phyloP scores from a whole-genome alignment of 805 yeast genomes.

The Tetrapisispora taiwanensis region DNA sequence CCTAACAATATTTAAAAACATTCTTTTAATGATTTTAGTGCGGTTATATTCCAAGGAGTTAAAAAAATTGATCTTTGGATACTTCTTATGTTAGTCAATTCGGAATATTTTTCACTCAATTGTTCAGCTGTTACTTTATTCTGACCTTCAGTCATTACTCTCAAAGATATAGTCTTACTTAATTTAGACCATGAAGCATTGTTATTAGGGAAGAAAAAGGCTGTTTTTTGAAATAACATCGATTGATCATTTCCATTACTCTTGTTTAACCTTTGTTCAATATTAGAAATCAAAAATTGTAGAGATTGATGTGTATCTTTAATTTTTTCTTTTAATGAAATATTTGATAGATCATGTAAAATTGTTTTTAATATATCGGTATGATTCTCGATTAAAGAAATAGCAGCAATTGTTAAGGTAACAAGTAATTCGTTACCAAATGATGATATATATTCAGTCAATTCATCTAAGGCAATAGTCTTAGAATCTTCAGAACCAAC shows the following conservation, averaged over 20 bases:
- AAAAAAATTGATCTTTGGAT: constrained; percentile 62
- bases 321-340: constrained; percentile 38
- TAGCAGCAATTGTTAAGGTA: constrained; percentile 69
- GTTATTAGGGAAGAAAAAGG: constrained; percentile 66
- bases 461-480: constrained; percentile 76
- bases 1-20: constrained; percentile 15
- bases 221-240: constrained; percentile 41
- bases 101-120: constrained; percentile 43
- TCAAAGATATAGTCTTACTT: constrained; percentile 44
- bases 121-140: constrained; percentile 38
- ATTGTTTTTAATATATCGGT: constrained; percentile 51
- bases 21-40: constrained; percentile 20
- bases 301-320: constrained; percentile 45
- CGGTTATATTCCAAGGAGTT: constrained; percentile 41
- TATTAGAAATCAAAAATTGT: constrained; percentile 47
- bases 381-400: constrained; percentile 54
- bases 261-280: constrained; percentile 34
- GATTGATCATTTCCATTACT: constrained; percentile 8
- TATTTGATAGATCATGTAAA: constrained; percentile 48
- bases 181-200: constrained; percentile 60
- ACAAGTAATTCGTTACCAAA: constrained; percentile 59
- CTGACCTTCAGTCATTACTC: constrained; percentile 44
- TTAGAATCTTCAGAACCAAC: constrained; percentile 66
- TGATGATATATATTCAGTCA: constrained; percentile 52
- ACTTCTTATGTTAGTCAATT: constrained; percentile 39